Conservation (phyloP, 2,329 filamentous ascomycete species). For the Leptoxyphium fumago region DNA sequence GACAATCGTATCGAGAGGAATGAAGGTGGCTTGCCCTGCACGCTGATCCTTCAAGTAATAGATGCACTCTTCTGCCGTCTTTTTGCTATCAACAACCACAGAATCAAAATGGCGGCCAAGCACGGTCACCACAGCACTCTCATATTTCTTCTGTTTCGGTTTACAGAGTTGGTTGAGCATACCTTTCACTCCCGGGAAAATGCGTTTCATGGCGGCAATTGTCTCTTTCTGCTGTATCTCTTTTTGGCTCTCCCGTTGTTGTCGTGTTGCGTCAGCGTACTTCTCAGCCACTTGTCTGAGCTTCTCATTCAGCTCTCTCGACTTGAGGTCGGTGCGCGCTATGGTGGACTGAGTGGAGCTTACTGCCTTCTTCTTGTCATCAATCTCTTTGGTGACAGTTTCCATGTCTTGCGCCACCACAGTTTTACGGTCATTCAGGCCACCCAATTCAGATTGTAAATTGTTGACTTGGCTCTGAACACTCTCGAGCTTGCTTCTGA, state of each 20-base stretch:
- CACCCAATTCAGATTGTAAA: constrained; percentile 54
- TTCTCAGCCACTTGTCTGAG: constrained; percentile 67
- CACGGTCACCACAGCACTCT: constrained; percentile 82
- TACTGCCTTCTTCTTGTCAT: constrained; percentile 78
- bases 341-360: constrained; percentile 75
- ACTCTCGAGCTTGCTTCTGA: constrained; percentile 76
- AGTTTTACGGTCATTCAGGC: constrained; percentile 53
- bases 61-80: constrained; percentile 85
- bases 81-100: constrained; percentile 88
- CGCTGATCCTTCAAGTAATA: constrained; percentile 85
- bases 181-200: constrained; percentile 83
- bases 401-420: constrained; percentile 48
- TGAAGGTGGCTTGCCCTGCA: constrained; percentile 78
- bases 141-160: constrained; percentile 93
- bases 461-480: constrained; percentile 60
- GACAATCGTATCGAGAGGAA: constrained; percentile 93
- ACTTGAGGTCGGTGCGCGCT: constrained; percentile 62
- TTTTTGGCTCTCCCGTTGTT: constrained; percentile 69
- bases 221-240: constrained; percentile 70
- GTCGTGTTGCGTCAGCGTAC: constrained; percentile 72
- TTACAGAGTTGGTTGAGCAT: constrained; percentile 84
- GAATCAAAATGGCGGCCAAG: constrained; percentile 88
- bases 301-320: constrained; percentile 84
- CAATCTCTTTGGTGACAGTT: constrained; percentile 56
- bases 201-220: constrained; percentile 71